Evolutionary conservation across 495 filamentous ascomycete species (phyloP), one percentile per base, ranked within the genome.

Genomic region (Podospora fimiseda): DNA sequence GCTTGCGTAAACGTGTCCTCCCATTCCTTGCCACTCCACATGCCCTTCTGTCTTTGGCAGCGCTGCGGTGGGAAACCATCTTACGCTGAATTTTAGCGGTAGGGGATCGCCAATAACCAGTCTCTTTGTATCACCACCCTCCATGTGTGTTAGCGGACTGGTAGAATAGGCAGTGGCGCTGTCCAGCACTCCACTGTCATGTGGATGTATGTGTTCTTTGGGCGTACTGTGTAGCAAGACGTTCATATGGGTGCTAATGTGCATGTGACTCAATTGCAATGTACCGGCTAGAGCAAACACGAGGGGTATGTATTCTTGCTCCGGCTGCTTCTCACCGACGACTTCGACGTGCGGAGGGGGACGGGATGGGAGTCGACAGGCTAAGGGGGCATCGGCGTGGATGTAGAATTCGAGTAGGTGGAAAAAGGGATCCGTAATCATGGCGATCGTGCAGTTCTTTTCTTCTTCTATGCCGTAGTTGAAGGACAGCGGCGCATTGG

Each of bases 321-420:
- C 55, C 44, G 61, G 60, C 8, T 63, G 65, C 45, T 70, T 68
- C 59, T 74, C 70, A 53, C 74, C 74, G 11, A 76, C 62, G 13
- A 65, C 60, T 55, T 74, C 61, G 62, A 73, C 46, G 56, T 74
- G 70, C 7, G 72, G 63, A 7, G 84, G 71, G 0, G 91, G 91
- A 5, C 81, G 82, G 9, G 89, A 83, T 38, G 92, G 91, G 2
- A 97, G 80, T 53, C 93, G 91, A 71, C 93, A 98, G 43, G 89
- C 85, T 42, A 98, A 79, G 23, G 93, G 93, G 9, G 88, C 89
- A 68, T 98, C 93, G 73, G 86, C 89, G 76, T 97, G 93, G 61
- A 97, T 85, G 80, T 96, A 97, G 80, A 96, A 96, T 72, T 98
- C 93, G 68, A 96, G 82, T 40, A 97, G 85, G 72, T 98, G 93